Evolutionary conservation across 768 basidiomycete genomes (phyloP).

Genomic region (Tulasnella sp.): DNA sequence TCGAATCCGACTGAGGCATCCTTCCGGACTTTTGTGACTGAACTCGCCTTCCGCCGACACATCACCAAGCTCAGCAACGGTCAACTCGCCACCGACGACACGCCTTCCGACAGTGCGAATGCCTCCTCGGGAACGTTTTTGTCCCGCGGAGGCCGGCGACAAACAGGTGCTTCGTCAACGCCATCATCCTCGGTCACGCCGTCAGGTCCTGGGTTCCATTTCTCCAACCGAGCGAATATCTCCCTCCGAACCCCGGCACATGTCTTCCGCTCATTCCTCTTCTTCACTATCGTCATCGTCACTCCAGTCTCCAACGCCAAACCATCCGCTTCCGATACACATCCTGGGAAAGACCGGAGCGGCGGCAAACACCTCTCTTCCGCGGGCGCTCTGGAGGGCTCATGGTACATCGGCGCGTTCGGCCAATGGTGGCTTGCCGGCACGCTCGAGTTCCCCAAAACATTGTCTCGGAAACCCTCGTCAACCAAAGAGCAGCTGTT

Average conservation of each 20-base stretch:
- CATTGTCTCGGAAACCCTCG: constrained; percentile 12
- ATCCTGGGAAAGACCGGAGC: constrained; percentile 5
- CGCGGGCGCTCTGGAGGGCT: constrained; percentile 36
- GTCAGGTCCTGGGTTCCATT: constrained; percentile 50
- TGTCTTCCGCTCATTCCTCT: constrained; percentile 72
- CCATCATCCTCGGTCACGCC: constrained; percentile 17
- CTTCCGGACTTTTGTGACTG: constrained; percentile 92
- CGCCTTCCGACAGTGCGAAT: constrained; percentile 15
- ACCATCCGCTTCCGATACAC: neutral
- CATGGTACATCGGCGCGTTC: constrained; percentile 86
- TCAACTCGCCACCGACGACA: constrained; percentile 26
- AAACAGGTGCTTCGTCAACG: constrained; percentile 13
- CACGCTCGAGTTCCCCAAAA: constrained; percentile 37
- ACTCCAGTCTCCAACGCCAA: constrained; percentile 35
- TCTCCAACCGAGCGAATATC: constrained; percentile 85
- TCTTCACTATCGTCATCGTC: constrained; percentile 79
- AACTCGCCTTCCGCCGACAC: constrained; percentile 92
- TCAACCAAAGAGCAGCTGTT: neutral
- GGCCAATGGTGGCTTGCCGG: constrained; percentile 88
- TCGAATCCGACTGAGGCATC: constrained; percentile 91
- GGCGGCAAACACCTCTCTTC: constrained; percentile 15
- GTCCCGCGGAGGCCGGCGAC: neutral
- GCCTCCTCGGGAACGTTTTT: neutral
- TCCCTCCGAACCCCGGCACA: constrained; percentile 86
- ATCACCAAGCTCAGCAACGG: constrained; percentile 71